Conservation (phyloP, 768 basidiomycete genomes). For the Tulasnella sp. region DNA sequence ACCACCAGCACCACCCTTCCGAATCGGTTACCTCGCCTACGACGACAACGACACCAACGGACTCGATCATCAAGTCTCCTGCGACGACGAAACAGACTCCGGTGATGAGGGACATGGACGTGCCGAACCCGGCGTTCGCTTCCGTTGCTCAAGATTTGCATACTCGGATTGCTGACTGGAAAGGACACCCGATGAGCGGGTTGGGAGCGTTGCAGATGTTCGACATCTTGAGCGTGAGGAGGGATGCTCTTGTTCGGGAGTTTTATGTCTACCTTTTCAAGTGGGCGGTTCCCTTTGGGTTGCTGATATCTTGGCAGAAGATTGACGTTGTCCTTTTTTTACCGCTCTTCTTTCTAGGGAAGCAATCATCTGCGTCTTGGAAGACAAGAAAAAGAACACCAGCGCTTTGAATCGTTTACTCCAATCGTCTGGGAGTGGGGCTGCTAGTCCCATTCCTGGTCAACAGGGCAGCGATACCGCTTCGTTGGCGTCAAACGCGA, state of each 20-base stretch:
- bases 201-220: slow-evolving; percentile 88
- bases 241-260: slow-evolving; percentile 83
- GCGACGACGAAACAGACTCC: neutral
- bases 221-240: slow-evolving; percentile 80
- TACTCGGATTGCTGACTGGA: slow-evolving; percentile 91
- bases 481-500: slow-evolving; percentile 30
- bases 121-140: slow-evolving; percentile 59
- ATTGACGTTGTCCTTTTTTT: neutral
- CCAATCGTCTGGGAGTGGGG: slow-evolving; percentile 31
- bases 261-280: slow-evolving; percentile 96
- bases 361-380: slow-evolving; percentile 95
- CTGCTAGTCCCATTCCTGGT: slow-evolving; percentile 35
- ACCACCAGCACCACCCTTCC: neutral
- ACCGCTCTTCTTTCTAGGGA: slow-evolving; percentile 35
- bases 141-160: slow-evolving; percentile 83
- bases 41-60: neutral
- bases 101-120: slow-evolving; percentile 26
- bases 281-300: neutral
- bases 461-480: slow-evolving; percentile 47
- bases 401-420: slow-evolving; percentile 61
- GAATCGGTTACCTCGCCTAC: neutral
- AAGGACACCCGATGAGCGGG: slow-evolving; percentile 77
- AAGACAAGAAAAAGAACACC: slow-evolving; percentile 70
- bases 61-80: neutral
- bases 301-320: too few species aligned